phyloP scores from a whole-genome alignment of 2,329 filamentous ascomycete genomes.

The Aspergillus novofumigatus region DNA sequence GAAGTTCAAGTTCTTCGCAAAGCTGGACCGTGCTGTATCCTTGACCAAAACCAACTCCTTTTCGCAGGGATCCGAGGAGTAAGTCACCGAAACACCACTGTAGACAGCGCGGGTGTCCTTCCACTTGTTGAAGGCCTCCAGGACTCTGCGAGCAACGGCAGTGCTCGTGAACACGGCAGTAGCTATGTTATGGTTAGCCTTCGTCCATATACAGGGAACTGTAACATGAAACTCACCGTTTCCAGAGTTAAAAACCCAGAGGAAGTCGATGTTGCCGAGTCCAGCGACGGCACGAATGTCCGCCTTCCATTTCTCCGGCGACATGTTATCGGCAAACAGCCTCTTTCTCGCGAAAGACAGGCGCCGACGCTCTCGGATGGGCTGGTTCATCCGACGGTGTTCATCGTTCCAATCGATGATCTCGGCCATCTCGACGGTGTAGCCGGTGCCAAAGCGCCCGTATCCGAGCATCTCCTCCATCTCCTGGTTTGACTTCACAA shows the following conservation, averaged over 20 bases:
- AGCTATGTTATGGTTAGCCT: conserved; percentile 22
- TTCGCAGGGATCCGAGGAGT: conserved; percentile 39
- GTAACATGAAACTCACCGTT: conserved; percentile 33
- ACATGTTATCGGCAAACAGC: conserved; percentile 33
- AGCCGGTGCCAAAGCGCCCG: conserved; percentile 32
- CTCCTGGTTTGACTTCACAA: conserved; percentile 30
- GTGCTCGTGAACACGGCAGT: conserved; percentile 39
- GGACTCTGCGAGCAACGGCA: conserved; percentile 30
- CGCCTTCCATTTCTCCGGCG: conserved; percentile 31
- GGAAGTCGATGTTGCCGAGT: conserved; percentile 34
- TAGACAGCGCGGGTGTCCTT: conserved; percentile 26
- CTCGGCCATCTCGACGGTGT: conserved; percentile 25
- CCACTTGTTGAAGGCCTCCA: conserved; percentile 29
- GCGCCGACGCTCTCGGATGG: conserved; percentile 36
- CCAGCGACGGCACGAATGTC: conserved; percentile 34
- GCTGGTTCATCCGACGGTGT: conserved; percentile 32
- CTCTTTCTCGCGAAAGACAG: conserved; percentile 39
- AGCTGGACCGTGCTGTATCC: conserved; percentile 13
- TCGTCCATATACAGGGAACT: not conserved
- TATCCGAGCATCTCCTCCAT: conserved; percentile 24
- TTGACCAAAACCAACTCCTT: conserved; percentile 31
- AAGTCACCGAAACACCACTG: conserved; percentile 32
- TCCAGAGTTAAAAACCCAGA: conserved; percentile 41
- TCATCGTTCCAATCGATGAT: conserved; percentile 33
- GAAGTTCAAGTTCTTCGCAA: conserved; percentile 15